Conservation (phyloP, 2,329 filamentous ascomycete genomes). For the Zymoseptoria ardabiliae region DNA sequence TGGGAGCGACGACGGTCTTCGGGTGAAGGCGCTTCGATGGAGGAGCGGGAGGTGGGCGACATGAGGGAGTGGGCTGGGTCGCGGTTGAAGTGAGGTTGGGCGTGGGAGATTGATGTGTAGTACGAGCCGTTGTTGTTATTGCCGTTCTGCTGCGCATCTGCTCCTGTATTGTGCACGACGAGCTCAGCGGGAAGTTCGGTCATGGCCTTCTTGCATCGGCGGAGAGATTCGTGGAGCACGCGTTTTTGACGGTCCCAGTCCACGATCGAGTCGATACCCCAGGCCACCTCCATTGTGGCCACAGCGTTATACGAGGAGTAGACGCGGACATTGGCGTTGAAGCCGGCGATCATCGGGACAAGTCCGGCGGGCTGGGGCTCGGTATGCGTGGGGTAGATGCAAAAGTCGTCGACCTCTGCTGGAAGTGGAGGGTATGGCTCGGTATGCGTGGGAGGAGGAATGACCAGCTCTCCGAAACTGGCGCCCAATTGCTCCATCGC, state of each 20-base stretch:
- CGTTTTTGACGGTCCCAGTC: conserved; percentile 70
- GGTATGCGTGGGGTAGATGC: conserved; percentile 64
- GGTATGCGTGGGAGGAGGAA: conserved; percentile 67
- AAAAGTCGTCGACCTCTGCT: conserved; percentile 75
- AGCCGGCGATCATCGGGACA: conserved; percentile 67
- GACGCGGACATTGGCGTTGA: conserved; percentile 70
- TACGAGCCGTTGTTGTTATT: conserved; percentile 18
- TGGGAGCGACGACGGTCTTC: conserved; percentile 49
- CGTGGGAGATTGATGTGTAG: conserved; percentile 16
- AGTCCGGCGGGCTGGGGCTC: conserved; percentile 60
- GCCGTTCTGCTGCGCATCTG: conserved; percentile 20
- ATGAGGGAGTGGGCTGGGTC: conserved; percentile 24
- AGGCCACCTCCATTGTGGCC: conserved; percentile 72
- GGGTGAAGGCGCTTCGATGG: conserved; percentile 24
- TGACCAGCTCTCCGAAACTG: conserved; percentile 62
- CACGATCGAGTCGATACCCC: conserved; percentile 68
- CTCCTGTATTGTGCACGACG: conserved; percentile 44
- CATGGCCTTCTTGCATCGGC: conserved; percentile 61
- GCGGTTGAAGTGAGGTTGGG: conserved; percentile 17
- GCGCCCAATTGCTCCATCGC: conserved; percentile 69
- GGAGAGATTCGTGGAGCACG: conserved; percentile 63
- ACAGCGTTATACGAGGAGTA: conserved; percentile 75
- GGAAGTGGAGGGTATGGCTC: conserved; percentile 74
- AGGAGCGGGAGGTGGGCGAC: conserved; percentile 27
- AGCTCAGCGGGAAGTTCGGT: conserved; percentile 63